Evolutionary conservation across 352 stramenopile species (phyloP).

Genomic region (Globisporangium middletonii): DNA sequence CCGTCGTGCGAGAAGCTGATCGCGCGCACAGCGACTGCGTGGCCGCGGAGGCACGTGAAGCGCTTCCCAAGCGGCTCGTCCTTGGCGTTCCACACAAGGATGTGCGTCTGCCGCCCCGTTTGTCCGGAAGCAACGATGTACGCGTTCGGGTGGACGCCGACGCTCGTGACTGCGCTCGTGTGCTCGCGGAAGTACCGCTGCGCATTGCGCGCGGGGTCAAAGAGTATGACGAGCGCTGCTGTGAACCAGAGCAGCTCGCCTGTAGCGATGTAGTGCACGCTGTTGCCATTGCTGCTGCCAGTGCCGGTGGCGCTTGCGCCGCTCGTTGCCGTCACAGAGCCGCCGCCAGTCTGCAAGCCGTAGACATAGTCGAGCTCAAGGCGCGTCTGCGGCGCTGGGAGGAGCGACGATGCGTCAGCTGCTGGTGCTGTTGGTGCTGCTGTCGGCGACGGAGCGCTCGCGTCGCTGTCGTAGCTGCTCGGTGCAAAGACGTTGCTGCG

Average conservation of each 20-base stretch:
- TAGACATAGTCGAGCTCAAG: constrained; percentile 63
- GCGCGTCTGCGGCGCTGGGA: constrained; percentile 24
- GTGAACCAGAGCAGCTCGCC: constrained; percentile 66
- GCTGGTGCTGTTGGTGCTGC: neutral
- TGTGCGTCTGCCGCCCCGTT: constrained; percentile 40
- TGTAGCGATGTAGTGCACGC: constrained; percentile 44
- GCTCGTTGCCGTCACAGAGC: constrained; percentile 4
- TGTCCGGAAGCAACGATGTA: constrained; percentile 59
- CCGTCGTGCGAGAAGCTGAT: constrained; percentile 74
- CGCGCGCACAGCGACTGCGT: constrained; percentile 44
- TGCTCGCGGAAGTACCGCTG: constrained; percentile 62
- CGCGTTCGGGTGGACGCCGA: constrained; percentile 53
- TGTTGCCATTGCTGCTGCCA: constrained; percentile 31
- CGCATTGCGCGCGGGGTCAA: constrained; percentile 38
- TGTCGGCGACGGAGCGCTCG: neutral
- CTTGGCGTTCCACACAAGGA: constrained; percentile 67
- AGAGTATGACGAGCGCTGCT: constrained; percentile 49
- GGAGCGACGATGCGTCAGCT: neutral
- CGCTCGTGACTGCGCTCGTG: constrained; percentile 48
- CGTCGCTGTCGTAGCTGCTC: constrained; percentile 35
- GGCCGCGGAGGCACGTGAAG: constrained; percentile 44
- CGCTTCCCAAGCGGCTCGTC: constrained; percentile 50
- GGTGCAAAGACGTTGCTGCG: constrained; percentile 62
- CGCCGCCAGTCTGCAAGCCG: constrained; percentile 36
- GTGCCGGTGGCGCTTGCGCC: constrained; percentile 5